Evolutionary conservation across 106 monocot genomes (phyloP).

Genomic region (Amphibolis antarctica): DNA sequence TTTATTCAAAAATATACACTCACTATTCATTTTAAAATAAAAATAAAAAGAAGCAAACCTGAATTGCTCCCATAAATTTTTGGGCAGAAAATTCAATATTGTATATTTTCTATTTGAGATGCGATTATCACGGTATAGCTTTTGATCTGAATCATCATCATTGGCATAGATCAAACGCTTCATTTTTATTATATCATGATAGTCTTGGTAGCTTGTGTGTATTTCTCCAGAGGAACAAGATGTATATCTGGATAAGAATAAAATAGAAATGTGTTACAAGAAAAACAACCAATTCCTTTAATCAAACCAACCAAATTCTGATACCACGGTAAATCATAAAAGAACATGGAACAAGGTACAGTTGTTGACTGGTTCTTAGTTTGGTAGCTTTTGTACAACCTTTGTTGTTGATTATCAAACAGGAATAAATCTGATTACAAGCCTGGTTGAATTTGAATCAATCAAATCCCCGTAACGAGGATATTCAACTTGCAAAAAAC

Average conservation of each 20-base stretch:
- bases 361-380: too few species aligned
- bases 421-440: too few species aligned
- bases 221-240: neutral
- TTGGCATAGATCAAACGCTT: conserved; percentile 79
- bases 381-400: too few species aligned
- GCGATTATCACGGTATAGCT: conserved; percentile 57
- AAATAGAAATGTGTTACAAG: neutral
- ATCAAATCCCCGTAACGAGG: too few species aligned
- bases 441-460: too few species aligned
- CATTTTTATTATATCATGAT: conserved; percentile 31
- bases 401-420: too few species aligned
- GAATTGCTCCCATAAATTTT: conserved; percentile 98
- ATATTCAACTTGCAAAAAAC: too few species aligned
- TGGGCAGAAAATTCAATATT: conserved; percentile 77
- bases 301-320: too few species aligned
- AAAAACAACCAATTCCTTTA: neutral
- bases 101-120: conserved; percentile 95
- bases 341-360: too few species aligned
- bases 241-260: neutral
- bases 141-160: conserved; percentile 36
- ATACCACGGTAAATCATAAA: too few species aligned
- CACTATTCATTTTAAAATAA: too few species aligned
- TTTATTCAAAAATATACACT: too few species aligned
- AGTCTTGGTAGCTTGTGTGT: neutral
- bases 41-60: conserved; percentile 34